Percentiles rank a stretch among this genome's conserved stretches.
phyloP scores from a whole-genome alignment of 768 basidiomycete species.

The Mycena latifolia region DNA sequence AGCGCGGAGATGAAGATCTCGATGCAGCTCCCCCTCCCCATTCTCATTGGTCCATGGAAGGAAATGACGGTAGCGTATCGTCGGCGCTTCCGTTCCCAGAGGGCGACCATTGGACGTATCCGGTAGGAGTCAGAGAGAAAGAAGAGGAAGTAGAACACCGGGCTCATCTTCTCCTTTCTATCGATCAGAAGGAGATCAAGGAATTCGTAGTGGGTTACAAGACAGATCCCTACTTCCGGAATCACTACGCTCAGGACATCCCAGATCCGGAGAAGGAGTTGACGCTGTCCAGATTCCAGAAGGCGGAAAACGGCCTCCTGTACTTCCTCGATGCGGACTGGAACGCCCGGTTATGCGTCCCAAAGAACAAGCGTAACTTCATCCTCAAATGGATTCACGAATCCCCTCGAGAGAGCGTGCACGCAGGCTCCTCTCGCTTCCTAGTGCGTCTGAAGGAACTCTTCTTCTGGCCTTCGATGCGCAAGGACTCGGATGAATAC shows the following conservation, averaged over 20 bases:
- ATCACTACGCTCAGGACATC: background rate
- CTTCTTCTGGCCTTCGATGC: conserved; percentile 7
- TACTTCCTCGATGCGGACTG: conserved; percentile 26
- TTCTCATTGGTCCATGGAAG: no score
- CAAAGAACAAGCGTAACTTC: conserved; percentile 31
- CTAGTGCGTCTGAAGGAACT: background rate
- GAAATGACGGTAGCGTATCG: background rate
- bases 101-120: background rate
- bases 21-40: no score
- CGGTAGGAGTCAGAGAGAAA: background rate
- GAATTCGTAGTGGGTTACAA: no score
- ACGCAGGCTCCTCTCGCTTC: background rate
- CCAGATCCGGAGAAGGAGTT: background rate
- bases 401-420: background rate
- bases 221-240: background rate
- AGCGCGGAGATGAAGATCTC: background rate
- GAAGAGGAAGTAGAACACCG: background rate
- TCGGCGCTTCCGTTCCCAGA: background rate
- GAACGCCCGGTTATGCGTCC: conserved; percentile 10
- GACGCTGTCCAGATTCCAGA: conserved; percentile 11
- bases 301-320: conserved; percentile 4
- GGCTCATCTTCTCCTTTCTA: background rate
- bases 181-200: no score
- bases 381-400: background rate
- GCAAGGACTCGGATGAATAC: background rate